Conservation (phyloP, 306 rosid genomes). For the Lathyrus tuberosus region DNA sequence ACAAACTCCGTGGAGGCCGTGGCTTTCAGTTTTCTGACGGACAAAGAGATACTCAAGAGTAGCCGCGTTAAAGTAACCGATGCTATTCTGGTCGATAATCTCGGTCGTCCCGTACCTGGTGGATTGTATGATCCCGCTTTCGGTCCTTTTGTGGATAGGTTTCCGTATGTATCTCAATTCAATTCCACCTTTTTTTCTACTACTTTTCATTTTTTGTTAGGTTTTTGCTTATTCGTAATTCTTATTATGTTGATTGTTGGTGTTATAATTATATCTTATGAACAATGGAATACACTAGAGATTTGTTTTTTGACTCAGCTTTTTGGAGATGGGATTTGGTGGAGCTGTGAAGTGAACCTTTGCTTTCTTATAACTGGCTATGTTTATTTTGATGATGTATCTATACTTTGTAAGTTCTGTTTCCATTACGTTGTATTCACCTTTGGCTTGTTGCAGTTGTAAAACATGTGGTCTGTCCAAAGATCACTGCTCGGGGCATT, state of each 20-base stretch:
- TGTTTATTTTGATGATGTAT: background rate
- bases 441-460: constrained; percentile 65
- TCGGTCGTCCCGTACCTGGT: constrained; percentile 52
- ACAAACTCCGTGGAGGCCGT: constrained; percentile 62
- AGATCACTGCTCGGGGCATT: constrained; percentile 75
- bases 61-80: constrained; percentile 60
- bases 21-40: constrained; percentile 65
- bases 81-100: constrained; percentile 43
- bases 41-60: constrained; percentile 56
- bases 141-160: constrained; percentile 65
- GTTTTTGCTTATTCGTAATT: background rate
- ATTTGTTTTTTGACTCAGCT: background rate
- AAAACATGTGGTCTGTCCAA: constrained; percentile 64
- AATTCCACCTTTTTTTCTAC: background rate
- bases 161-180: constrained; percentile 46
- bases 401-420: background rate
- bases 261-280: too few species aligned
- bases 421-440: background rate
- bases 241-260: background rate
- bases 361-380: background rate
- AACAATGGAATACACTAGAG: too few species aligned
- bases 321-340: constrained; percentile 7
- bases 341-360: background rate
- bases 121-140: constrained; percentile 87
- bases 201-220: background rate